Percentiles rank a stretch among this genome's conserved stretches.
Conservation (phyloP, 805 yeast species). For the Metschnikowia matae region DNA sequence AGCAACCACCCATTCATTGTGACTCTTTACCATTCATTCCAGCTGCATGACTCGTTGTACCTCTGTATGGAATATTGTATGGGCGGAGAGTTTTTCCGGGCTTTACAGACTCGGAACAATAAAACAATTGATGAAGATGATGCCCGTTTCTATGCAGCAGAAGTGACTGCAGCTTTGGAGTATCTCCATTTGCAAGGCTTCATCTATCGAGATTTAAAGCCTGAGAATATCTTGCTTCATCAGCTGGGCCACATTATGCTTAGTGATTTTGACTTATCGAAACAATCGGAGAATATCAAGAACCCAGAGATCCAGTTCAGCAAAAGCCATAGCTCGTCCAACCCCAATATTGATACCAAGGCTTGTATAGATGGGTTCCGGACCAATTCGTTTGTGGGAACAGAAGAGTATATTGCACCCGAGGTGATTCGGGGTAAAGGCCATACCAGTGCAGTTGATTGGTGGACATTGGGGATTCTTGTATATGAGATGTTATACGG, state of each 20-base stretch:
- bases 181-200: slow-evolving; percentile 95
- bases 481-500: slow-evolving; percentile 94
- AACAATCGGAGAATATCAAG: slow-evolving; percentile 74
- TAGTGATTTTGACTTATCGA: slow-evolving; percentile 92
- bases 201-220: slow-evolving; percentile 93
- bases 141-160: slow-evolving; percentile 93
- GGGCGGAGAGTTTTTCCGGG: slow-evolving; percentile 98
- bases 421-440: slow-evolving; percentile 97
- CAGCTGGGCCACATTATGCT: slow-evolving; percentile 98
- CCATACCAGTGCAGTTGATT: slow-evolving; percentile 96
- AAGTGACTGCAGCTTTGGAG: slow-evolving; percentile 95
- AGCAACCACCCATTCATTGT: slow-evolving; percentile 97
- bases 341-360: slow-evolving; percentile 82
- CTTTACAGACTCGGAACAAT: slow-evolving; percentile 83
- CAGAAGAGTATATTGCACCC: slow-evolving; percentile 98
- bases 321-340: slow-evolving; percentile 31
- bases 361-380: slow-evolving; percentile 94
- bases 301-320: slow-evolving; percentile 62
- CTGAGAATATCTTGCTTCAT: slow-evolving; percentile 90
- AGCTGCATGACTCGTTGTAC: slow-evolving; percentile 84
- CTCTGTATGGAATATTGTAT: slow-evolving; percentile 98
- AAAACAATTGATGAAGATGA: slow-evolving; percentile 84
- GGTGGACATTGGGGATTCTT: slow-evolving; percentile 98
- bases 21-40: slow-evolving; percentile 91
- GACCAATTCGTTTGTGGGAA: slow-evolving; percentile 97